Base-by-base conservation (phyloP, 208 protist species). In the Leishmania major region DNA sequence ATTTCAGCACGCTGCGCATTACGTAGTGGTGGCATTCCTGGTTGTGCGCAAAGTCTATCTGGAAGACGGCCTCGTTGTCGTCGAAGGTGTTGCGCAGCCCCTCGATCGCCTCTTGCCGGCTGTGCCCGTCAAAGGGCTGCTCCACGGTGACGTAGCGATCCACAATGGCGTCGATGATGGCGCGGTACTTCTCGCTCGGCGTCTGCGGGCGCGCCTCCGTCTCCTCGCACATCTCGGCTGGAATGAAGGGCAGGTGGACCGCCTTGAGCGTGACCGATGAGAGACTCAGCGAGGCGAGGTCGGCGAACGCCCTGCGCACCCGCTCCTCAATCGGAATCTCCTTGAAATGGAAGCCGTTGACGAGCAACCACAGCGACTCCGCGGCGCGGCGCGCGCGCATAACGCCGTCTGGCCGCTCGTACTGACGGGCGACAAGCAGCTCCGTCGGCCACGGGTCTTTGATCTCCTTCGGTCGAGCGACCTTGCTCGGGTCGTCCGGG, bases 401-500 rank as follows among this genome's bases (percentile, higher is more conserved):
- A 43, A 94, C 82, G 51, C 91, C 91, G 80, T 95, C 91, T 2
- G 89, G 90, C 2, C 90, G 83, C 79, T 96, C 92, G 80, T 88
- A 88, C 77, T 88, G 83, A 35, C 83, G 79, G 45, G 92, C 88
- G 28, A 81, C 62, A 28, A 93, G 76, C 25, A 97, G 74, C 66
- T 86, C 80, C 15, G 77, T 73, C 40, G 94, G 92, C 93, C 94
- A 97, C 76, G 84, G 80, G 64, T 96, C 91, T 72, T 86, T 84
- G 40, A 87, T 90, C 51, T 95, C 91, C 19, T 79, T 78, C 19
- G 94, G 87, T 10, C 90, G 84, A 53, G 87, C 47, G 15, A 99
- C 92, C 81, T 95, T 96, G 73, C 90, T 94, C 17, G 95, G 94
- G 83, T 99, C 98, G 70, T 99, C 97, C 1, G 99, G 94, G 3